A percentile compares a stretch with the other conserved stretches of the same genome.
phyloP scores from a whole-genome alignment of 768 basidiomycete species.

The Termitomyces sp. region DNA sequence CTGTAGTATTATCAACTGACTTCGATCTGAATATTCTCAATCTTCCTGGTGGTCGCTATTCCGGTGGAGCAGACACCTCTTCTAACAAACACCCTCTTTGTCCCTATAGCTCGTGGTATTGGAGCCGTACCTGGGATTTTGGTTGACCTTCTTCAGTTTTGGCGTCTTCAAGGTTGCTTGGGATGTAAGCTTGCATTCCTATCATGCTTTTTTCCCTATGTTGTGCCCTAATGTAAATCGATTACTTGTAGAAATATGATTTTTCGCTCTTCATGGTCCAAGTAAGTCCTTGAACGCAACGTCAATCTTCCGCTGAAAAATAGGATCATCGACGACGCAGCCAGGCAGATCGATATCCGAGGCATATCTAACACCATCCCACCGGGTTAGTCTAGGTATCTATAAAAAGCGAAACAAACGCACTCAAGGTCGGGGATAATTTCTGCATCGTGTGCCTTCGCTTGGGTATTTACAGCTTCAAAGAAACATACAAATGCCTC shows the following conservation, averaged over 20 bases:
- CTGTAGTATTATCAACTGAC: constrained; percentile 49
- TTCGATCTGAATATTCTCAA: constrained; percentile 37
- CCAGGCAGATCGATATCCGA: constrained; percentile 66
- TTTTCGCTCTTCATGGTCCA: constrained; percentile 48
- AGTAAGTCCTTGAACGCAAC: constrained; percentile 26
- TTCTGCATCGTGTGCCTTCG: constrained; percentile 46
- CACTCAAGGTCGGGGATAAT: constrained; percentile 65
- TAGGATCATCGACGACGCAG: constrained; percentile 59
- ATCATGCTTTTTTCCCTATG: background rate
- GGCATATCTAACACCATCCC: constrained; percentile 53
- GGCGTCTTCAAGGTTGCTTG: constrained; percentile 53
- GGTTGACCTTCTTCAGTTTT: constrained; percentile 41
- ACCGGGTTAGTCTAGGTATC: background rate
- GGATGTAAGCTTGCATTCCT: constrained; percentile 37
- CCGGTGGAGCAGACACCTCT: constrained; percentile 44
- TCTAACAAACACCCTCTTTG: constrained; percentile 43
- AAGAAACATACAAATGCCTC: constrained; percentile 66
- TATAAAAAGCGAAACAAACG: constrained; percentile 10
- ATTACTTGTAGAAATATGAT: constrained; percentile 38
- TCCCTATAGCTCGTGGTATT: constrained; percentile 36
- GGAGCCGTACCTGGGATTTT: constrained; percentile 46
- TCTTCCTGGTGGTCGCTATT: constrained; percentile 43
- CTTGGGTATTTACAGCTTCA: constrained; percentile 59
- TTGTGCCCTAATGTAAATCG: background rate
- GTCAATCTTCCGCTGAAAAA: constrained; percentile 28